Evolutionary conservation across 768 basidiomycete species (phyloP).

Genomic region (Artomyces pyxidatus): DNA sequence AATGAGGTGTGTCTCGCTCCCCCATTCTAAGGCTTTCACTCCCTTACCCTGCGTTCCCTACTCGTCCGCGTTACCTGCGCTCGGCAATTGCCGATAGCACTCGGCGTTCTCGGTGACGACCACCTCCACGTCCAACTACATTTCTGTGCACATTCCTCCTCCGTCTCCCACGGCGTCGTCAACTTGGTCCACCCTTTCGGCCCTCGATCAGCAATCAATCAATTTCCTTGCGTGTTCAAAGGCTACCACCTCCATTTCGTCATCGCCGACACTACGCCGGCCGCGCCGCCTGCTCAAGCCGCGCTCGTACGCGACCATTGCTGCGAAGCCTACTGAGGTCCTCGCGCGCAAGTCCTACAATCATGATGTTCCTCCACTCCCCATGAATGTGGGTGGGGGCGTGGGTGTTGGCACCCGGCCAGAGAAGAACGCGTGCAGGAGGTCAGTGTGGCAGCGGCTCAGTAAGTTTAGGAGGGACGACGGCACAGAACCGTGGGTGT

Average conservation of each 20-base stretch:
- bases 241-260: not conserved
- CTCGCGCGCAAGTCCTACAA: slow-evolving; percentile 24
- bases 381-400: not conserved
- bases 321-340: slow-evolving; percentile 22
- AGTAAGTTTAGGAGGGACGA: slow-evolving; percentile 18
- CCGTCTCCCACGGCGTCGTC: not conserved
- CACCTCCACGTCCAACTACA: slow-evolving; percentile 28
- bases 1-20: slow-evolving; percentile 7
- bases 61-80: not conserved
- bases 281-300: slow-evolving; percentile 1
- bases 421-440: not conserved
- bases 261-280: not conserved
- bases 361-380: slow-evolving; percentile 7
- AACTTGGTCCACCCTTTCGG: not conserved
- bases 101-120: slow-evolving; percentile 29
- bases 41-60: not conserved
- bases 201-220: slow-evolving; percentile 9
- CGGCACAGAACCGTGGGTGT: slow-evolving; percentile 22
- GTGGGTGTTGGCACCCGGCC: not conserved
- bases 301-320: slow-evolving; percentile 10
- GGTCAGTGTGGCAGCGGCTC: slow-evolving; percentile 17
- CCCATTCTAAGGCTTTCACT: not conserved
- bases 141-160: slow-evolving; percentile 21
- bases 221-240: slow-evolving; percentile 12
- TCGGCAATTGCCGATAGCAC: slow-evolving; percentile 15